Conservation (phyloP, 805 yeast species). For the Yarrowia sp. region DNA sequence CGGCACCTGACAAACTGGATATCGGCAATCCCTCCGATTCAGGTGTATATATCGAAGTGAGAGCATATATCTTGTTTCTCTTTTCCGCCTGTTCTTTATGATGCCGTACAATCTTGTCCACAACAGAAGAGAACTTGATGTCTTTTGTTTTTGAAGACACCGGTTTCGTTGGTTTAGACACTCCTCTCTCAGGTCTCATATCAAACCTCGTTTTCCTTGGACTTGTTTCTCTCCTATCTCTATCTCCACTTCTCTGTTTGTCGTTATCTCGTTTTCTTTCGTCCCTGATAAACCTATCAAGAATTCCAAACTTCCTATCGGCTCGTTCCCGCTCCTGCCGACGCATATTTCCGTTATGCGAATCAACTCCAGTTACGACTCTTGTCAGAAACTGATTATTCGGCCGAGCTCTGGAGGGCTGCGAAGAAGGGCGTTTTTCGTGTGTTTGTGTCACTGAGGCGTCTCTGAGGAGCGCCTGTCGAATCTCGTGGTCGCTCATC, state of each 20-base stretch:
- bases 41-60: neutral
- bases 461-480: constrained; percentile 18
- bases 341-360: neutral
- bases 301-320: neutral
- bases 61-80: neutral
- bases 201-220: neutral
- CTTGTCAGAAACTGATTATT: neutral
- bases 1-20: neutral
- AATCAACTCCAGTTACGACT: neutral
- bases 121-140: neutral
- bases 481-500: constrained; percentile 20
- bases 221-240: neutral
- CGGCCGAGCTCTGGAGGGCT: too few relatives aligned
- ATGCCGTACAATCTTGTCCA: neutral
- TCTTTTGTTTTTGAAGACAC: neutral
- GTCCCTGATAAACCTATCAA: constrained; percentile 5
- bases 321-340: neutral
- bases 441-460: neutral
- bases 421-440: too few relatives aligned
- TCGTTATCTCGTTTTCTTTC: neutral
- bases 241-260: neutral
- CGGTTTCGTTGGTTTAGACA: too few relatives aligned
- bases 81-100: neutral
- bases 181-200: neutral
- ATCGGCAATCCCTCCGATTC: neutral